Evolutionary conservation across 768 basidiomycete genomes (phyloP).

Genomic region (Suillus sp.): DNA sequence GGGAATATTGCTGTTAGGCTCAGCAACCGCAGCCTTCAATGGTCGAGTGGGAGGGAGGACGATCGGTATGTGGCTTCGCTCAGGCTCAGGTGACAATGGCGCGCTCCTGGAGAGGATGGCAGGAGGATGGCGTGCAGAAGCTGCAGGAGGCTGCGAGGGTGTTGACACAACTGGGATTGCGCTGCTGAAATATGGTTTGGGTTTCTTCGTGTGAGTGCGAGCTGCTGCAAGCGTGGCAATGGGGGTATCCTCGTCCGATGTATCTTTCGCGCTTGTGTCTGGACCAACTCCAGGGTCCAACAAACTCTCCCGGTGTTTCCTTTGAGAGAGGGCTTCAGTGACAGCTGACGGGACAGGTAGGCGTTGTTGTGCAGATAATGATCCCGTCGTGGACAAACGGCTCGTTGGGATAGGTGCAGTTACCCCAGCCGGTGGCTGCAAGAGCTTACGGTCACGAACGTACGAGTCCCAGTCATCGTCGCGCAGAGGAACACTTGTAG

Average conservation of each 20-base stretch:
- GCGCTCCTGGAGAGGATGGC: slow-evolving; percentile 26
- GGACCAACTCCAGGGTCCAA: slow-evolving; percentile 45
- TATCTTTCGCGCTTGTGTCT: slow-evolving; percentile 34
- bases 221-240: slow-evolving; percentile 25
- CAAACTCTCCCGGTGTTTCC: slow-evolving; percentile 73
- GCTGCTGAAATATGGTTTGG: slow-evolving; percentile 21
- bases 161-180: slow-evolving; percentile 29
- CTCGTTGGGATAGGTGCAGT: slow-evolving; percentile 78
- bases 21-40: slow-evolving; percentile 39
- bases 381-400: slow-evolving; percentile 36
- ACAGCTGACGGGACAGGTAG: slow-evolving; percentile 71
- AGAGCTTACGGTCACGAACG: slow-evolving; percentile 78
- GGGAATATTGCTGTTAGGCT: slow-evolving; percentile 40
- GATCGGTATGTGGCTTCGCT: slow-evolving; percentile 32
- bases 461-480: slow-evolving; percentile 89
- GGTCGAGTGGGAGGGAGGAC: slow-evolving; percentile 32
- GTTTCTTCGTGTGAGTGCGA: slow-evolving; percentile 23
- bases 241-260: slow-evolving; percentile 38
- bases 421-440: slow-evolving; percentile 82
- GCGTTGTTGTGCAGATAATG: slow-evolving; percentile 35
- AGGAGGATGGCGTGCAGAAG: slow-evolving; percentile 25
- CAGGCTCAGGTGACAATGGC: slow-evolving; percentile 21
- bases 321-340: slow-evolving; percentile 67
- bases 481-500: slow-evolving; percentile 72
- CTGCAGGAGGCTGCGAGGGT: slow-evolving; percentile 30